These are phyloP conservation scores for Phanerochaete carnosa DNA, from an alignment of 768 basidiomycete genomes.

Conservation along the genomic window DNA sequence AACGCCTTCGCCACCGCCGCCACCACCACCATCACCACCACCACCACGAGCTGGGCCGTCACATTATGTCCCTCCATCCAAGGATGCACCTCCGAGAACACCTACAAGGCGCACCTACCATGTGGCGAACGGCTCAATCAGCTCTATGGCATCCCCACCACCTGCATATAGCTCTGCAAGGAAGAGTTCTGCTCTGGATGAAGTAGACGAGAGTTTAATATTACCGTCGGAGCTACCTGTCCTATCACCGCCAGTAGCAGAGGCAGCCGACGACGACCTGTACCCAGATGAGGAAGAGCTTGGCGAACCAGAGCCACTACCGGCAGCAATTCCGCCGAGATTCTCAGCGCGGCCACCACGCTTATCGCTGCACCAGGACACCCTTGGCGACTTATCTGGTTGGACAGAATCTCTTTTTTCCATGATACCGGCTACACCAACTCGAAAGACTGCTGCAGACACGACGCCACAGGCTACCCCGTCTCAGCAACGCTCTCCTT, in stretches of 20 bases:
- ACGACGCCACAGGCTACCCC: not conserved
- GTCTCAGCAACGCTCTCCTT: not conserved
- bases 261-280: not conserved
- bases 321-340: not conserved
- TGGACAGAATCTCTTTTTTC: constrained; percentile 56
- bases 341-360: constrained; percentile 40
- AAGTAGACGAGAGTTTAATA: constrained; percentile 16
- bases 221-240: constrained; percentile 13
- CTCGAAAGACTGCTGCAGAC: constrained; percentile 2
- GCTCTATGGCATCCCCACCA: constrained; percentile 36
- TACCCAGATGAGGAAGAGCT: not conserved
- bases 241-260: not conserved
- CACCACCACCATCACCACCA: constrained; percentile 1
- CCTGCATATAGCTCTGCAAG: constrained; percentile 40
- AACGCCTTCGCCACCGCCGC: not conserved
- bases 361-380: constrained; percentile 49
- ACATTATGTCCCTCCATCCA: constrained; percentile 6
- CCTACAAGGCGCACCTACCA: constrained; percentile 41
- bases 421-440: constrained; percentile 37
- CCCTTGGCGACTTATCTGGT: constrained; percentile 38
- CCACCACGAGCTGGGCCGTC: constrained; percentile 2
- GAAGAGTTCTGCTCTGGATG: constrained; percentile 12
- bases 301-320: not conserved
- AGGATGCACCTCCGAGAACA: constrained; percentile 25
- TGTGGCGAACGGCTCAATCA: constrained; percentile 36